Conservation (phyloP, 345 rosid genomes). For the Lenwebbia sp. region DNA sequence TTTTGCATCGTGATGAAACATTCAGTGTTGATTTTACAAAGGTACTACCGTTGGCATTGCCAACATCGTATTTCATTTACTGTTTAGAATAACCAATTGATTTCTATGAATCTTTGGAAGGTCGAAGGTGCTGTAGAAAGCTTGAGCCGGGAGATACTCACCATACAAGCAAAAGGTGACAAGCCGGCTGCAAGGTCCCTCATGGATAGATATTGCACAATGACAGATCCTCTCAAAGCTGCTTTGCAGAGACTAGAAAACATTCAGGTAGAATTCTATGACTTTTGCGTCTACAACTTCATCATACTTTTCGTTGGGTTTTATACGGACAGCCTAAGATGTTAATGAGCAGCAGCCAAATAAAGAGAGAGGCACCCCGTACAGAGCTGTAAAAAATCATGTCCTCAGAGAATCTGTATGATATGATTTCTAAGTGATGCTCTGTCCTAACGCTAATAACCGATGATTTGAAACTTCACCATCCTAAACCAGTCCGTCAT, state of each 20-base stretch:
- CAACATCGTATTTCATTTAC: background rate
- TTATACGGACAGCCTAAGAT: background rate
- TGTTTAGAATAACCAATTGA: conserved; percentile 16
- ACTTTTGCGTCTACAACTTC: background rate
- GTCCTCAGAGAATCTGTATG: background rate
- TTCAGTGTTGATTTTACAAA: conserved; percentile 71
- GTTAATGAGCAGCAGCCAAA: background rate
- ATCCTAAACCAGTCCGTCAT: background rate
- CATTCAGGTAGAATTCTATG: conserved; percentile 33
- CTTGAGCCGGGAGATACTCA: conserved; percentile 71
- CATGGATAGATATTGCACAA: conserved; percentile 44
- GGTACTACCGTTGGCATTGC: conserved; percentile 22
- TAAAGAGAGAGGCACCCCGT: background rate
- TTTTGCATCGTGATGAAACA: conserved; percentile 47
- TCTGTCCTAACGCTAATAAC: too few species aligned
- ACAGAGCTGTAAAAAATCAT: background rate
- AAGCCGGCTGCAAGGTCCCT: conserved; percentile 62
- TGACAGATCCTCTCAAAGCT: conserved; percentile 51
- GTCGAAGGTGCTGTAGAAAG: conserved; percentile 74
- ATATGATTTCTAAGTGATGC: too few species aligned
- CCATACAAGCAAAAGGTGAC: conserved; percentile 82
- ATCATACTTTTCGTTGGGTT: background rate
- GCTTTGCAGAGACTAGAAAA: conserved; percentile 56
- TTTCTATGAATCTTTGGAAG: conserved; percentile 19
- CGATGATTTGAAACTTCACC: too few species aligned